phyloP scores from a whole-genome alignment of 1,284 basidiomycete genomes.

The Macrocystidia cucumis region DNA sequence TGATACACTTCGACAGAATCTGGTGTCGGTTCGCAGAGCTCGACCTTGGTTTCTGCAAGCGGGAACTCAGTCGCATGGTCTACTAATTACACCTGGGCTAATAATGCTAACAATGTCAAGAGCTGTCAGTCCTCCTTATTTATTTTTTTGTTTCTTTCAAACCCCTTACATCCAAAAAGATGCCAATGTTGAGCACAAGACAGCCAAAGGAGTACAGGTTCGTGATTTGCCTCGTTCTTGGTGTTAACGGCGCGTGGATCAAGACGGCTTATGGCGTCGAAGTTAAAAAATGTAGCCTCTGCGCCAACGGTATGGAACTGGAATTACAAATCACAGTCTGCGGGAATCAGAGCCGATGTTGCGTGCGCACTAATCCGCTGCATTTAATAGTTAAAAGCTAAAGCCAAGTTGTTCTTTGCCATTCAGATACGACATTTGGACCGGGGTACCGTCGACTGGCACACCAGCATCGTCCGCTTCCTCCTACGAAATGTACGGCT shows the following conservation, averaged over 20 bases:
- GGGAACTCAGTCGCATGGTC: slow-evolving; percentile 41
- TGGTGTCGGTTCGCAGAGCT: slow-evolving; percentile 42
- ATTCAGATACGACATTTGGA: slow-evolving; percentile 49
- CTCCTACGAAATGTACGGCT: slow-evolving; percentile 44
- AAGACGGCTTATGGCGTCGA: slow-evolving; percentile 1
- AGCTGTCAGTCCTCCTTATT: slow-evolving; percentile 32
- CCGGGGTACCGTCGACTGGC: slow-evolving; percentile 34
- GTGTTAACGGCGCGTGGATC: background rate
- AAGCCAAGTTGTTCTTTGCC: too few species aligned
- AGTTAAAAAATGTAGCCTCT: slow-evolving; percentile 33
- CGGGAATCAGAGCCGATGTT: slow-evolving; percentile 46
- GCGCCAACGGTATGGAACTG: slow-evolving; percentile 47
- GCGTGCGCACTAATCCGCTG: slow-evolving; percentile 24
- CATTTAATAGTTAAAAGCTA: background rate
- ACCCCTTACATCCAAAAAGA: slow-evolving; percentile 17
- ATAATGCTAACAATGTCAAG: slow-evolving; percentile 45
- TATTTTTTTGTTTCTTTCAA: too few species aligned
- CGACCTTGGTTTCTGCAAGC: slow-evolving; percentile 35
- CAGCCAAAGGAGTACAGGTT: slow-evolving; percentile 41
- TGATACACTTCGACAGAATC: slow-evolving; percentile 18
- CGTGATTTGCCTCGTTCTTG: background rate
- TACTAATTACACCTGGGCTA: slow-evolving; percentile 49
- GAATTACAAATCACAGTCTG: slow-evolving; percentile 35
- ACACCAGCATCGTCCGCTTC: slow-evolving; percentile 38
- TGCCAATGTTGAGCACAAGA: slow-evolving; percentile 36